Conservation (phyloP, 164 flowering plant species). For the Kalanchoe fedtschenkoi region DNA sequence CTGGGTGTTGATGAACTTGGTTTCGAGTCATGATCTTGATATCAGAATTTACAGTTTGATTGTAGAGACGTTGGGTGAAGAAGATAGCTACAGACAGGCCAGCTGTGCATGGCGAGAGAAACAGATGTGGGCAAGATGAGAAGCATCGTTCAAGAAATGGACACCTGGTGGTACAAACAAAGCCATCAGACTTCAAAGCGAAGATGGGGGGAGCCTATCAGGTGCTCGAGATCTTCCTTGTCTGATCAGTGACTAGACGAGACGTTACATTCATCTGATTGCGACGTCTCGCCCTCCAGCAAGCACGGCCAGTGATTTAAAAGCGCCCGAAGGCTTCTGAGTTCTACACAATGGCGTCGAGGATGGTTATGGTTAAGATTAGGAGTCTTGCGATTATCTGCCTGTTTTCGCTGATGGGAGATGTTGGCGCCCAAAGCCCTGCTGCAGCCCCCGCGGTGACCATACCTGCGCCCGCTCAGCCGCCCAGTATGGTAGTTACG, state of each 20-base stretch:
- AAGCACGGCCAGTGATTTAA: background rate
- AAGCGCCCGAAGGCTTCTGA: background rate
- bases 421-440: conserved; percentile 31
- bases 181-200: too few species aligned
- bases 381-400: background rate
- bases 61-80: too few species aligned
- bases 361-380: background rate
- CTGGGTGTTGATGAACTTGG: too few species aligned
- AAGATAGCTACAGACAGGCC: too few species aligned
- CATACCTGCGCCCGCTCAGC: conserved; percentile 16
- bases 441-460: conserved; percentile 27
- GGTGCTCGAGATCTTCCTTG: too few species aligned
- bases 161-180: too few species aligned
- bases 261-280: background rate
- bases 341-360: background rate
- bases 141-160: too few species aligned
- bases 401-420: background rate
- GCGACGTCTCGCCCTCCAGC: background rate
- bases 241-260: background rate
- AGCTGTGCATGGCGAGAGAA: too few species aligned
- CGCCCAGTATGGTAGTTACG: conserved; percentile 22
- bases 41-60: too few species aligned
- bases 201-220: too few species aligned
- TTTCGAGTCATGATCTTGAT: too few species aligned
- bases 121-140: too few species aligned